phyloP scores from a whole-genome alignment of 352 stramenopile species.

The Phytophthora pluvialis region DNA sequence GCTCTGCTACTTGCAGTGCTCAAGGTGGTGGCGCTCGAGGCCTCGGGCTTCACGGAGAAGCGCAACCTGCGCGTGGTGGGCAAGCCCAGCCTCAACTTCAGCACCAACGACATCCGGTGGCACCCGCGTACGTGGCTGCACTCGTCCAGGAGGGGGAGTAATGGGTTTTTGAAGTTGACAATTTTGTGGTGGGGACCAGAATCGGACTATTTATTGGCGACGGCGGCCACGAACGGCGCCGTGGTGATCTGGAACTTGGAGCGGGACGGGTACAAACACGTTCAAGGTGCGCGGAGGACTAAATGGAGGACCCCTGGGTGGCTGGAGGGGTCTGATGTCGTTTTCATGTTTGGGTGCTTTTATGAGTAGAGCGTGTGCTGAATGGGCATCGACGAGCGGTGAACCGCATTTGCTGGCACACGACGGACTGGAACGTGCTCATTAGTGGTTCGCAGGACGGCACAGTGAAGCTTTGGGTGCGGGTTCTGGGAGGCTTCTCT shows the following conservation, averaged over 20 bases:
- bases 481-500: neutral
- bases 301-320: neutral
- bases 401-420: conserved; percentile 91
- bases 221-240: conserved; percentile 82
- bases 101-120: conserved; percentile 91
- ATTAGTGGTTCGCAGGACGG: conserved; percentile 89
- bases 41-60: conserved; percentile 80
- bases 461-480: conserved; percentile 89
- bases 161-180: conserved; percentile 8
- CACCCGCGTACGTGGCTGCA: conserved; percentile 66
- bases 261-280: conserved; percentile 86
- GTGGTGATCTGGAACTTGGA: conserved; percentile 91
- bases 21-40: conserved; percentile 85
- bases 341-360: conserved; percentile 1
- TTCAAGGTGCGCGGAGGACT: conserved; percentile 67
- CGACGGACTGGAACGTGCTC: conserved; percentile 77
- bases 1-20: conserved; percentile 51
- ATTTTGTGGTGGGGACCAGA: conserved; percentile 49
- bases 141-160: neutral
- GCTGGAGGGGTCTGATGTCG: conserved; percentile 1
- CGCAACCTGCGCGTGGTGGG: conserved; percentile 79
- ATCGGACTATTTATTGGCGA: conserved; percentile 84
- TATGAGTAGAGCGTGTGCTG: conserved; percentile 67
- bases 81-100: conserved; percentile 89
- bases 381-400: conserved; percentile 84